A percentile compares a stretch with the other conserved stretches of the same genome.
Conservation (phyloP, 164 flowering plant species). For the Macadamia integrifolia region DNA sequence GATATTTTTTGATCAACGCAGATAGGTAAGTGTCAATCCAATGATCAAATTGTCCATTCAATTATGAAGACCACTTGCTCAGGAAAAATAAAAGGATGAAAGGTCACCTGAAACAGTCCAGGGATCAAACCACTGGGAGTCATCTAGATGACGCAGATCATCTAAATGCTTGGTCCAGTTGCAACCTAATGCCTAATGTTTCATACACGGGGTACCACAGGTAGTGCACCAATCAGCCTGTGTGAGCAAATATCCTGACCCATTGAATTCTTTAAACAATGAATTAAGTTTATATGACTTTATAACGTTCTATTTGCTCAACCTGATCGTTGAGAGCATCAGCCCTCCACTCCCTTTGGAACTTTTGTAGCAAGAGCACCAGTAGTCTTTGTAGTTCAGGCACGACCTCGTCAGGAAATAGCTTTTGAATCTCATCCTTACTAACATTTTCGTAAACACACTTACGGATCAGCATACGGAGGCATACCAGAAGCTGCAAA, state of each 20-base stretch:
- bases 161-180: background rate
- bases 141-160: background rate
- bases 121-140: background rate
- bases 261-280: background rate
- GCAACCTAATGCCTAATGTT: background rate
- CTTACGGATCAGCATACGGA: constrained; percentile 58
- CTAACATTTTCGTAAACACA: constrained; percentile 54
- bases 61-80: background rate
- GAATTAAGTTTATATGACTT: background rate
- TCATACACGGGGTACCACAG: too few relatives aligned
- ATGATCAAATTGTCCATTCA: background rate
- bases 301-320: background rate
- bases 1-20: background rate
- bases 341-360: constrained; percentile 66
- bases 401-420: constrained; percentile 64
- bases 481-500: constrained; percentile 72
- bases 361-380: constrained; percentile 70
- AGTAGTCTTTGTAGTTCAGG: constrained; percentile 70
- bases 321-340: constrained; percentile 64
- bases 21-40: background rate
- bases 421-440: constrained; percentile 62
- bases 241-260: background rate
- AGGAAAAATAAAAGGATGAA: background rate
- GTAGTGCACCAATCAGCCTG: too few relatives aligned
- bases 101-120: background rate